These are phyloP conservation scores for Bullera alba DNA, from an alignment of 768 basidiomycete genomes.

Conservation along the genomic window DNA sequence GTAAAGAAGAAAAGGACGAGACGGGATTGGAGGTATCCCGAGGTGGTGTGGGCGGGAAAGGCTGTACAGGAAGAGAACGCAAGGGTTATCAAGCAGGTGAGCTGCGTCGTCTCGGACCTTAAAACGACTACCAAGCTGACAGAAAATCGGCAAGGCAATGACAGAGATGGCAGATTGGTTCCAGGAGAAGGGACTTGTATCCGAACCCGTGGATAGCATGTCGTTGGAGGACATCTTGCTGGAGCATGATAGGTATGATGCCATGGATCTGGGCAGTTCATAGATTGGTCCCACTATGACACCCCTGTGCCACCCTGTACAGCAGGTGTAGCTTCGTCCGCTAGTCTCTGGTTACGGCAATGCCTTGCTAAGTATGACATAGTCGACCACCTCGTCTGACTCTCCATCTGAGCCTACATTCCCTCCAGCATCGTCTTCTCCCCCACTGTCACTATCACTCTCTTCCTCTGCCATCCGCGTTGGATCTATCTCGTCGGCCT, in stretches of 20 bases:
- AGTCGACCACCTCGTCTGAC: neutral
- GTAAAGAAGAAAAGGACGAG: constrained; percentile 6
- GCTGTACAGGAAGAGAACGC: constrained; percentile 1
- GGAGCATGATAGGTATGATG: neutral
- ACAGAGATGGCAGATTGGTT: constrained; percentile 5
- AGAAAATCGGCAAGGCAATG: too few relatives aligned
- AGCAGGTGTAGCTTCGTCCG: too few relatives aligned
- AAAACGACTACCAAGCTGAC: too few relatives aligned
- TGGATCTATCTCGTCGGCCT: constrained; percentile 35
- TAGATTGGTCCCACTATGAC: too few relatives aligned
- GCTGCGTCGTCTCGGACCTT: too few relatives aligned
- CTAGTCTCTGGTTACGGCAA: too few relatives aligned
- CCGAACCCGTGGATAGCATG: too few relatives aligned
- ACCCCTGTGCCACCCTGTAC: too few relatives aligned
- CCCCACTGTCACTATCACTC: neutral
- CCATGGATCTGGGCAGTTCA: too few relatives aligned
- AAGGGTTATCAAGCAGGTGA: constrained; percentile 7
- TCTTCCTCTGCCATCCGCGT: constrained; percentile 21
- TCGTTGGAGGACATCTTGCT: constrained; percentile 3
- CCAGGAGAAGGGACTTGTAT: too few relatives aligned
- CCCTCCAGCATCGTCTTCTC: neutral
- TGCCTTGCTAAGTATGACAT: constrained; percentile 1
- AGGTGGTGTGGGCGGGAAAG: constrained; percentile 18
- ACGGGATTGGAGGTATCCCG: constrained; percentile 33
- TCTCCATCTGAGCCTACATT: neutral